Evolutionary conservation across 306 rosid genomes (phyloP).

Genomic region (Begonia peltatifolia): DNA sequence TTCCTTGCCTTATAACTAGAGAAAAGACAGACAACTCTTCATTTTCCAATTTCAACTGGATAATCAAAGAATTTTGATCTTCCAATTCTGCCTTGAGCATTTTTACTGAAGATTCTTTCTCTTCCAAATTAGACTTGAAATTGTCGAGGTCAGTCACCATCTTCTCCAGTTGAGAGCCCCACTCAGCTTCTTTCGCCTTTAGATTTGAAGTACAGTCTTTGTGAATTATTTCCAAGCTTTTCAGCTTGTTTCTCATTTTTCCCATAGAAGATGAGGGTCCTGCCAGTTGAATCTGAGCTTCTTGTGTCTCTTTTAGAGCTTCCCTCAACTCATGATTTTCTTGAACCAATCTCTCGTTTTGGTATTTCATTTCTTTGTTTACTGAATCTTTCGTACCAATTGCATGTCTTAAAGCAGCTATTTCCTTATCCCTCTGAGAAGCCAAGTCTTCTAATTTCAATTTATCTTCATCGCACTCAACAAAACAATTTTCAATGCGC

Average conservation of each 20-base stretch:
- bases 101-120: slow-evolving; percentile 26
- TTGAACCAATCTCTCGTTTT: slow-evolving; percentile 40
- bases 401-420: slow-evolving; percentile 42
- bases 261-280: slow-evolving; percentile 48
- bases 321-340: slow-evolving; percentile 43
- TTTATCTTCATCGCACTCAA: slow-evolving; percentile 30
- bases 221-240: slow-evolving; percentile 39
- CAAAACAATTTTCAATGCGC: slow-evolving; percentile 18
- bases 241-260: slow-evolving; percentile 46
- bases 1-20: slow-evolving; percentile 44
- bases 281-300: slow-evolving; percentile 63
- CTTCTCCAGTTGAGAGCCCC: slow-evolving; percentile 12
- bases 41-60: slow-evolving; percentile 51
- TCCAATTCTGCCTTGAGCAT: slow-evolving; percentile 42
- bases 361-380: slow-evolving; percentile 46
- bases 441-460: slow-evolving; percentile 27
- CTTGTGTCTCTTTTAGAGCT: slow-evolving; percentile 52
- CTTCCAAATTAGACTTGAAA: slow-evolving; percentile 27
- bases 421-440: slow-evolving; percentile 35
- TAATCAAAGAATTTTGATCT: slow-evolving; percentile 18
- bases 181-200: slow-evolving; percentile 19
- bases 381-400: slow-evolving; percentile 40
- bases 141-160: slow-evolving; percentile 18
- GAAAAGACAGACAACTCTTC: slow-evolving; percentile 54
- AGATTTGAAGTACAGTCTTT: slow-evolving; percentile 31